Evolutionary conservation across 495 filamentous ascomycete genomes (phyloP).

Genomic region (Peziza echinospora): DNA sequence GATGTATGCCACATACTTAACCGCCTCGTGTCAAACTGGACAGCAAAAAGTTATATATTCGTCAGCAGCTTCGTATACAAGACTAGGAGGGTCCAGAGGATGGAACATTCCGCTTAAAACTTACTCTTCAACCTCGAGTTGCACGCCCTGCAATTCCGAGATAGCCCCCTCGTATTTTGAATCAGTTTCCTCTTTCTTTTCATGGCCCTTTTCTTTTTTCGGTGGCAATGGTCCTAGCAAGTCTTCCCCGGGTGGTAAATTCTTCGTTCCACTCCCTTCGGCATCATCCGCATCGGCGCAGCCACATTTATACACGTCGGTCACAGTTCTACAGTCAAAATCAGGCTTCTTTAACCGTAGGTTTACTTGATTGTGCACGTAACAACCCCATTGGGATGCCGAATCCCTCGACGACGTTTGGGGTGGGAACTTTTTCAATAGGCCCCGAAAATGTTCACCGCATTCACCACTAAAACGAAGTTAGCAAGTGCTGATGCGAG

Average conservation of each 20-base stretch:
- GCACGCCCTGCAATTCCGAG: neutral
- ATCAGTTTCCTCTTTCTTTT: neutral
- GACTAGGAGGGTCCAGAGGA: too few relatives aligned
- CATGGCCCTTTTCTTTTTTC: neutral
- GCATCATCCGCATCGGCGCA: slow-evolving; percentile 54
- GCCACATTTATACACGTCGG: slow-evolving; percentile 88
- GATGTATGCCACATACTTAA: too few relatives aligned
- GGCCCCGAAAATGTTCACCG: slow-evolving; percentile 67
- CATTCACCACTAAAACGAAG: slow-evolving; percentile 54
- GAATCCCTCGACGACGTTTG: slow-evolving; percentile 66
- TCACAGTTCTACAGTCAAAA: slow-evolving; percentile 79
- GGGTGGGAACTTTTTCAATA: slow-evolving; percentile 68
- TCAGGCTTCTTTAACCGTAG: slow-evolving; percentile 54
- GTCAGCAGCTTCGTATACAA: too few relatives aligned
- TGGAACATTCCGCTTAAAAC: too few relatives aligned
- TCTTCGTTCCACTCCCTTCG: slow-evolving; percentile 9
- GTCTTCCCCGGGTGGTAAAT: neutral
- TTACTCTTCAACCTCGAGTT: neutral
- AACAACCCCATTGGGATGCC: slow-evolving; percentile 81
- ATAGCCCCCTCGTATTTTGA: neutral
- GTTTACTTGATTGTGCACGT: slow-evolving; percentile 90
- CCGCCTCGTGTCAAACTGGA: too few relatives aligned
- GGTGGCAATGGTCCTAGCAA: neutral
- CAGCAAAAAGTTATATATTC: too few relatives aligned
- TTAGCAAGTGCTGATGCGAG: neutral